Conservation (phyloP, 768 basidiomycete species). For the Trametes maxima region DNA sequence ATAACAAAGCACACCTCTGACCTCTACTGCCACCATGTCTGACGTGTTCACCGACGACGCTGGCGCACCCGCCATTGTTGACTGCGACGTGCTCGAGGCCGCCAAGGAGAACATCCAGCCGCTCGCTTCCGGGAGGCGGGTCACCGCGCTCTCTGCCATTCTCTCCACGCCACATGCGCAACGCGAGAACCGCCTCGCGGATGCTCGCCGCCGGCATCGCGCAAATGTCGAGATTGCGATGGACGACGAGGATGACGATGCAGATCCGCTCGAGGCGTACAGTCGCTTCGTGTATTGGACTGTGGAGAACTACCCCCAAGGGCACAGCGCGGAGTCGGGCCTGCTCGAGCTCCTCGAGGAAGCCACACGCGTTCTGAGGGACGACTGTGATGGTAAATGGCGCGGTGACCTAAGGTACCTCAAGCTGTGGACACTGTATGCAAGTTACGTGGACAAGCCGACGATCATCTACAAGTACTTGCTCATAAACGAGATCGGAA, state of each 20-base stretch:
- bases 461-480: constrained; percentile 88
- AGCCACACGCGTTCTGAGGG: constrained; percentile 83
- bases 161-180: constrained; percentile 78
- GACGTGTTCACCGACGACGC: constrained; percentile 42
- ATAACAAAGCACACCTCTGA: no score
- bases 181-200: constrained; percentile 67
- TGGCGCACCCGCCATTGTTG: constrained; percentile 55
- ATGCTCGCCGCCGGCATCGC: constrained; percentile 65
- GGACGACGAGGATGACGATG: constrained; percentile 71
- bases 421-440: constrained; percentile 93
- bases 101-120: constrained; percentile 89
- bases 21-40: constrained; percentile 20
- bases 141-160: constrained; percentile 73
- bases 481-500: constrained; percentile 89
- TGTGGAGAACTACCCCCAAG: constrained; percentile 92
- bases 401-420: constrained; percentile 82
- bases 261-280: constrained; percentile 84
- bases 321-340: constrained; percentile 85
- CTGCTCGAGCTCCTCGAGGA: constrained; percentile 93
- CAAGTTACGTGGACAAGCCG: constrained; percentile 88
- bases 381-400: constrained; percentile 74
- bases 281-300: constrained; percentile 89
- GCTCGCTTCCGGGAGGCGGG: constrained; percentile 75
- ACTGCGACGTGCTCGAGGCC: constrained; percentile 80
- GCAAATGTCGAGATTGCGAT: constrained; percentile 73